Evolutionary conservation across 2,329 filamentous ascomycete genomes (phyloP).

Genomic region (Pestalotiopsis sp.): DNA sequence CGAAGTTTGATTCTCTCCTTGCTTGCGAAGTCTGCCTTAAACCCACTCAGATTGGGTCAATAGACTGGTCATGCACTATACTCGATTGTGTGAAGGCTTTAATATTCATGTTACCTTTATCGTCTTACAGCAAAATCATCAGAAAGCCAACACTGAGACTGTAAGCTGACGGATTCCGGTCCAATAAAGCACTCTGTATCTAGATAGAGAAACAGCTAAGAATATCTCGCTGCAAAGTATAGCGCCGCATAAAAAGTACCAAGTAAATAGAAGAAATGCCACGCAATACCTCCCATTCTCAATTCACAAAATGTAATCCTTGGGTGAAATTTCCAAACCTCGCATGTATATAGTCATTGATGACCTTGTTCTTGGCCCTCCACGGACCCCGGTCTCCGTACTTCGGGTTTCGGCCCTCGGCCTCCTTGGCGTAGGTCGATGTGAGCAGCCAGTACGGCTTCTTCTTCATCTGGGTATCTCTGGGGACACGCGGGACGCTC

Average conservation of each 20-base stretch:
- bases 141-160: too few species aligned
- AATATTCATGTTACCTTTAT: too few species aligned
- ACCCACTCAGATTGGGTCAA: not conserved
- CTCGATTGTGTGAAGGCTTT: not conserved
- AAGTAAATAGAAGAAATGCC: too few species aligned
- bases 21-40: not conserved
- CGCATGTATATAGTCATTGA: constrained; percentile 5
- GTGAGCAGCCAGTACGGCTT: constrained; percentile 6
- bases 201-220: too few species aligned
- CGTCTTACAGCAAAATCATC: too few species aligned
- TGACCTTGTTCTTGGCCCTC: not conserved
- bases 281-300: not conserved
- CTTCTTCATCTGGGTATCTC: not conserved
- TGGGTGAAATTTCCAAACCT: constrained; percentile 7
- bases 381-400: constrained; percentile 1
- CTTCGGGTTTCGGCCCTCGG: constrained; percentile 4
- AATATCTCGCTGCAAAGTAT: too few species aligned
- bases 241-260: too few species aligned
- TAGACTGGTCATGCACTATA: not conserved
- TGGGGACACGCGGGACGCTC: not conserved
- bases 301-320: constrained; percentile 3
- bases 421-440: constrained; percentile 9
- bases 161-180: too few species aligned
- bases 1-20: not conserved
- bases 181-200: too few species aligned